Conservation (phyloP, 345 rosid species). For the Corchorus capsularis region DNA sequence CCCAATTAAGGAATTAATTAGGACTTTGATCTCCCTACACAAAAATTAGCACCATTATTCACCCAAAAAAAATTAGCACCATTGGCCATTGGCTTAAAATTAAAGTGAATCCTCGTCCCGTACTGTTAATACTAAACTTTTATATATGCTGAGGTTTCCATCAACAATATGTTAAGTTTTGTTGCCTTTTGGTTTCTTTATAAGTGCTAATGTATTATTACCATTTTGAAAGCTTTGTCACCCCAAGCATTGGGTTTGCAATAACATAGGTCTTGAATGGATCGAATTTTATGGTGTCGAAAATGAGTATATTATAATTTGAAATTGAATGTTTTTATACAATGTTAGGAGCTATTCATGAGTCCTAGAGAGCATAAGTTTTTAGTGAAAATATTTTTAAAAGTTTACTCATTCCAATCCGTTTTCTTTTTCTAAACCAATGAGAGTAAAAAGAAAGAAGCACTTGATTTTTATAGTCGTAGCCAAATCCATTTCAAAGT, state of each 20-base stretch:
- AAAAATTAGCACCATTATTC: no score
- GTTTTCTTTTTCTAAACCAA: not conserved
- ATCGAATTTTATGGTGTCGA: not conserved
- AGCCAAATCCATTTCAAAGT: not conserved
- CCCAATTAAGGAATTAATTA: no score
- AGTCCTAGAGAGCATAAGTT: not conserved
- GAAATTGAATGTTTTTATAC: not conserved
- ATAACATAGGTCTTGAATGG: not conserved
- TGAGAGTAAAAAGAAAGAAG: conserved; percentile 3
- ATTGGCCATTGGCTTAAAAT: no score
- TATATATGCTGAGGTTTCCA: no score
- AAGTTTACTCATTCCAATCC: not conserved
- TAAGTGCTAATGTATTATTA: no score
- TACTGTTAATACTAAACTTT: no score
- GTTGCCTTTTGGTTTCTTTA: no score
- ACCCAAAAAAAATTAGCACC: no score
- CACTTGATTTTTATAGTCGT: not conserved
- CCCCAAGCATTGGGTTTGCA: not conserved
- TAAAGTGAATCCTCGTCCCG: no score
- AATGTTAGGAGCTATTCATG: conserved; percentile 5
- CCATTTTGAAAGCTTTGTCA: no score
- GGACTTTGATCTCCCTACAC: no score
- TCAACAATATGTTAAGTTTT: no score
- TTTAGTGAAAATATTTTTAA: not conserved
- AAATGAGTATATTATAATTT: not conserved